Conservation (phyloP, 1,284 basidiomycete genomes). For the Peniophora sp. region DNA sequence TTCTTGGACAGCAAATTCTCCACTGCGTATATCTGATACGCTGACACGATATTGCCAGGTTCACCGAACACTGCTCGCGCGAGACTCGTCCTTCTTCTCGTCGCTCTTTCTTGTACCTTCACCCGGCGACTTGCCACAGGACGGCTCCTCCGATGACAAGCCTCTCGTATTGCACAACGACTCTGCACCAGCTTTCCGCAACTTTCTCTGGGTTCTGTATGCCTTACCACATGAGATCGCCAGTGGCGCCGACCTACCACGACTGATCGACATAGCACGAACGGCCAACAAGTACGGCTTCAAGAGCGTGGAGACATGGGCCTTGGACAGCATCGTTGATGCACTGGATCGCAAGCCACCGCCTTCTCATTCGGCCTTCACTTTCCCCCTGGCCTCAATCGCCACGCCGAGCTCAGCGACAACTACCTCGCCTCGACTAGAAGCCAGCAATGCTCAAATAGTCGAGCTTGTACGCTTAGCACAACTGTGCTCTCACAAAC, state of each 20-base stretch:
- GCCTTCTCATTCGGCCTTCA: constrained; percentile 20
- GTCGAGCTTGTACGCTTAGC: constrained; percentile 54
- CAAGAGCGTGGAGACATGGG: constrained; percentile 61
- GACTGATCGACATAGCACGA: constrained; percentile 53
- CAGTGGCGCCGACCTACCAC: constrained; percentile 42
- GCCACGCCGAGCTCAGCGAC: constrained; percentile 19
- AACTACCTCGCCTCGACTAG: constrained; percentile 20
- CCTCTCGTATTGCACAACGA: constrained; percentile 56
- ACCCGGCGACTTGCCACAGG: constrained; percentile 29
- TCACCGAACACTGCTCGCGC: constrained; percentile 53
- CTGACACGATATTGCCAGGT: constrained; percentile 32
- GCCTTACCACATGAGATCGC: constrained; percentile 29
- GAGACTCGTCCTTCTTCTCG: constrained; percentile 53
- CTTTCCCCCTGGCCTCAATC: constrained; percentile 14
- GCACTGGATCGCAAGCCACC: constrained; percentile 50
- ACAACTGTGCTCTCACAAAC: constrained; percentile 52
- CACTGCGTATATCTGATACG: not conserved
- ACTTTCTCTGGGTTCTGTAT: constrained; percentile 54
- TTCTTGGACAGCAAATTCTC: too few species aligned
- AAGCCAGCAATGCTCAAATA: constrained; percentile 21
- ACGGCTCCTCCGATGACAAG: constrained; percentile 54
- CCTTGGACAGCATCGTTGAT: constrained; percentile 56
- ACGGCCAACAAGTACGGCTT: constrained; percentile 63
- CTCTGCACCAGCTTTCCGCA: constrained; percentile 49
- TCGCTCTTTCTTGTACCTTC: constrained; percentile 59